These are phyloP conservation scores for Thermothelomyces thermophilus DNA, from an alignment of 2,329 filamentous ascomycete genomes.

Conservation along the genomic window DNA sequence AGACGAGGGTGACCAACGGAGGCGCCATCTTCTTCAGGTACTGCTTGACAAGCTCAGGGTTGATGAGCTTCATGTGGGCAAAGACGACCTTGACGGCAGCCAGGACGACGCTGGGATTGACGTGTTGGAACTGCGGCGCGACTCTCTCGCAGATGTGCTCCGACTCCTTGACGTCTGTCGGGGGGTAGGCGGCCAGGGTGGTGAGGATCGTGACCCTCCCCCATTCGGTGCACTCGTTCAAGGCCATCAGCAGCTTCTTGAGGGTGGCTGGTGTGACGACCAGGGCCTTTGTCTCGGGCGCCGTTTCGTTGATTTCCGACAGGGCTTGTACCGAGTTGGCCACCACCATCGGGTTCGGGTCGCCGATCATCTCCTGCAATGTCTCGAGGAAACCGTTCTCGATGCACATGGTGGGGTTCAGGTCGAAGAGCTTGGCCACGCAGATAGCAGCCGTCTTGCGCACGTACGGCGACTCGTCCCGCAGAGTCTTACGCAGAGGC, in stretches of 20 bases:
- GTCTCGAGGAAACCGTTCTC: constrained; percentile 95
- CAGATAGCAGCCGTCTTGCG: constrained; percentile 97
- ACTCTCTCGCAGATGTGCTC: constrained; percentile 98
- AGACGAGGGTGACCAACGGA: constrained; percentile 88
- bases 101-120: constrained; percentile 92
- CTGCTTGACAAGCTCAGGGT: constrained; percentile 68
- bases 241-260: constrained; percentile 91
- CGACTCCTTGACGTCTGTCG: constrained; percentile 85
- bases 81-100: constrained; percentile 98
- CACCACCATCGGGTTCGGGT: constrained; percentile 98
- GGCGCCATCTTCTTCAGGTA: constrained; percentile 99
- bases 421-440: constrained; percentile 94
- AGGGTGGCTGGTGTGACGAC: constrained; percentile 74
- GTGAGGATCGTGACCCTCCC: constrained; percentile 88
- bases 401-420: constrained; percentile 86
- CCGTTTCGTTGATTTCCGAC: constrained; percentile 81
- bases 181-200: constrained; percentile 81
- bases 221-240: constrained; percentile 99
- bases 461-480: constrained; percentile 96
- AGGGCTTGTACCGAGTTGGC: constrained; percentile 94
- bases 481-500: constrained; percentile 86
- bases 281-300: constrained; percentile 83
- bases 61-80: constrained; percentile 84
- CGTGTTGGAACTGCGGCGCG: constrained; percentile 94
- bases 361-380: constrained; percentile 90